phyloP scores from a whole-genome alignment of 768 basidiomycete genomes.

The Boletus reticulatus region DNA sequence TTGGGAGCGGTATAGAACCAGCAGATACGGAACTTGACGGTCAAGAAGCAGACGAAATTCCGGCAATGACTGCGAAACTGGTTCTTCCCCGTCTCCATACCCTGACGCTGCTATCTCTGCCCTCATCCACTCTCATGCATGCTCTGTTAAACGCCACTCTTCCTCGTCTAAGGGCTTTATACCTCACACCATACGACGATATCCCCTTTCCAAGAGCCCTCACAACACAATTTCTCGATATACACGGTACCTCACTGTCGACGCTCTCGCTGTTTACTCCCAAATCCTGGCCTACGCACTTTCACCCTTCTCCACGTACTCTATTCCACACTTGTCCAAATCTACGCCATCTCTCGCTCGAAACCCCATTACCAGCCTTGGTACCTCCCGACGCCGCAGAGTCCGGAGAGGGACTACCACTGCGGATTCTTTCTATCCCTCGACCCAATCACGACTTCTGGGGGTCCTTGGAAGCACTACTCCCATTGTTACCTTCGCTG shows the following conservation, averaged over 20 bases:
- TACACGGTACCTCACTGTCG: constrained; percentile 55
- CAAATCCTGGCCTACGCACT: constrained; percentile 63
- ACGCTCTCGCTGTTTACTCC: constrained; percentile 68
- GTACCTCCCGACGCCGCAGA: constrained; percentile 24
- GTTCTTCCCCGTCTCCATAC: constrained; percentile 56
- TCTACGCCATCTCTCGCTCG: constrained; percentile 70
- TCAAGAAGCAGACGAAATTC: constrained; percentile 19
- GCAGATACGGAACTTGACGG: constrained; percentile 41
- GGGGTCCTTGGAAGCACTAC: constrained; percentile 48
- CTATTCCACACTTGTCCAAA: constrained; percentile 50
- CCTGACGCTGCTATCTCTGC: constrained; percentile 63
- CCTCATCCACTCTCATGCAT: constrained; percentile 60
- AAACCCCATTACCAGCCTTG: constrained; percentile 61
- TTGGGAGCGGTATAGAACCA: constrained; percentile 58
- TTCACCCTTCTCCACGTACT: constrained; percentile 51
- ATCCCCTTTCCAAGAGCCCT: constrained; percentile 57
- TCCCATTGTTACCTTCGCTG: constrained; percentile 58
- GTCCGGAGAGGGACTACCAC: constrained; percentile 35
- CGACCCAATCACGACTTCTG: constrained; percentile 66
- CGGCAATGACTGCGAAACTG: constrained; percentile 38
- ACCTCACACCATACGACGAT: constrained; percentile 73
- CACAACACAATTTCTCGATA: constrained; percentile 53
- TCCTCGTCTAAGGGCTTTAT: constrained; percentile 60
- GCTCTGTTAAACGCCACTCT: constrained; percentile 58
- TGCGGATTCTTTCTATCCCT: constrained; percentile 72